Evolutionary conservation across 73 alveolate species (phyloP).

Genomic region (Paramecium bursaria): DNA sequence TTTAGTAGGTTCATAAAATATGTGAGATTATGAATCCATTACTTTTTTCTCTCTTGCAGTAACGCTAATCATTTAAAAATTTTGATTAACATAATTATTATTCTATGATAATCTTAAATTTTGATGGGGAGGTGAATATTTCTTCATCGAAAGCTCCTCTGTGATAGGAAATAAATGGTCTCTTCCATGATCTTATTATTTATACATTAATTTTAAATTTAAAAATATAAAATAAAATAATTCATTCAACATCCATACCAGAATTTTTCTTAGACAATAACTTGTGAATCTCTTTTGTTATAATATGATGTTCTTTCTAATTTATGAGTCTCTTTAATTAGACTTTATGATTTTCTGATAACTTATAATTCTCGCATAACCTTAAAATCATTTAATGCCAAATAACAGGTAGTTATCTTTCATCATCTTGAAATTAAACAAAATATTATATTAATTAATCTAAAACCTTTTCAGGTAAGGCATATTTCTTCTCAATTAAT

Average conservation of each 20-base stretch:
- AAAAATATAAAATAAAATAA: neutral
- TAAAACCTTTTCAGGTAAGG: slow-evolving; percentile 90
- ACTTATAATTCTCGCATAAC: slow-evolving; percentile 71
- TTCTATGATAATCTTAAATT: no score
- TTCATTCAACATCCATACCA: slow-evolving; percentile 65
- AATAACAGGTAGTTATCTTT: slow-evolving; percentile 89
- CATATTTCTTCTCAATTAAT: slow-evolving; percentile 89
- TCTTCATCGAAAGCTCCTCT: no score
- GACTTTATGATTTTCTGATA: slow-evolving; percentile 72
- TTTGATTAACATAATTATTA: neutral
- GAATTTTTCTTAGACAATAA: slow-evolving; percentile 15
- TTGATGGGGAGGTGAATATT: no score
- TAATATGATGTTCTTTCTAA: slow-evolving; percentile 78
- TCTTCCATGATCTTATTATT: neutral
- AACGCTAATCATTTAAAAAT: neutral
- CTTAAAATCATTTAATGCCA: slow-evolving; percentile 91
- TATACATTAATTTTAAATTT: no score
- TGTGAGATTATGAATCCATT: neutral
- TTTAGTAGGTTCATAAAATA: slow-evolving; percentile 36
- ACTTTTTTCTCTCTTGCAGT: slow-evolving; percentile 12
- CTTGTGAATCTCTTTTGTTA: slow-evolving; percentile 75
- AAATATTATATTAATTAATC: slow-evolving; percentile 89
- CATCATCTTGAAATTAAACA: slow-evolving; percentile 73
- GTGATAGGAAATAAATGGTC: neutral
- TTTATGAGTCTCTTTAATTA: slow-evolving; percentile 73